Base-by-base conservation (phyloP, 2,329 filamentous ascomycete species). In the Coniochaeta sp. region DNA sequence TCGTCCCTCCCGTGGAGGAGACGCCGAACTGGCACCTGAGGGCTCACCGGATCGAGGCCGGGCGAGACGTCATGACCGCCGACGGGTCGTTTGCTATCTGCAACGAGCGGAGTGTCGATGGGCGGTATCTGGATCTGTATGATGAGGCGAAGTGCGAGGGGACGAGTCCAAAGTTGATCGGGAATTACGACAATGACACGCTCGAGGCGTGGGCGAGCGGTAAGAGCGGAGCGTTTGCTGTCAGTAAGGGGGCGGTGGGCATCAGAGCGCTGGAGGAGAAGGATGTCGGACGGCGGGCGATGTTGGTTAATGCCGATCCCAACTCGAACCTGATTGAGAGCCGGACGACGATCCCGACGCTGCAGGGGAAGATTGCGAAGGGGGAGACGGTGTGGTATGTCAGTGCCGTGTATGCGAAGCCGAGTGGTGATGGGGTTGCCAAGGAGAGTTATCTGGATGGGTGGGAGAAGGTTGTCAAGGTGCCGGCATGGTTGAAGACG, bases 291-390 rank as follows among this genome's bases (percentile, higher is more conserved):
- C 73, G 85, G 18, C 68, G 66, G 51, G 87, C 86, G 3, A 83
- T 78, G 62, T 73, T 89, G 24, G 81, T 91, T 47, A 83, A 89
- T 52, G 85, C 86, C 10, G 88, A 91, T 63, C 86, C 87, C 6
- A 91, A 91, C 69, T 87, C 84, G 47, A 91, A 91, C 67, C 69
- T 91, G 30, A 74, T 90, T 2, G 83, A 89, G 68, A 82, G 83
- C 53, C 72, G 87, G 53, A 89, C 85, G 4, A 76, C 86, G 38
- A 79, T 91, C 58, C 88, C 88, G 22, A 84, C 84, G 27, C 67
- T 91, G 60, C 79, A 83, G 62, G 75, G 79, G 56, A 82, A 80
- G 24, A 64, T 91, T 31, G 70, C 71, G 50, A 71, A 74, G 42
- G 84, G 79, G 0, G 71, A 80, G 58, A 76, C 72, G 26, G 74